Evolutionary conservation across 164 flowering plant genomes (phyloP).

Genomic region (Kingdonia uniflora): DNA sequence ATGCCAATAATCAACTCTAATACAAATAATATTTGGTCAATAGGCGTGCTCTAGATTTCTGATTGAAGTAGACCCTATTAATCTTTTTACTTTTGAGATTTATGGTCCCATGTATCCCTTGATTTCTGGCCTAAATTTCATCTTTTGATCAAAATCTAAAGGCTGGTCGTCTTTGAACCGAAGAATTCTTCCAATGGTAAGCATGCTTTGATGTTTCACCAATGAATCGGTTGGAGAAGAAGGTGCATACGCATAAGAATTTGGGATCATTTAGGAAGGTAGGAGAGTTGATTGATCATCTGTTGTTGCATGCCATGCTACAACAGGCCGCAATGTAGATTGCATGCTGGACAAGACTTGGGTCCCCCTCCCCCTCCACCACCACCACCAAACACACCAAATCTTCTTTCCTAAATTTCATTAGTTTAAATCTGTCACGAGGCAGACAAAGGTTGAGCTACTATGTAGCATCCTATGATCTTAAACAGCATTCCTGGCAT

Average conservation of each 20-base stretch:
- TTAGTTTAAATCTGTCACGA: no score
- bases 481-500: no score
- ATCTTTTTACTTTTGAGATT: neutral
- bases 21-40: neutral
- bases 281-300: neutral
- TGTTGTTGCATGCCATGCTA: neutral
- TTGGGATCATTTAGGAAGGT: neutral
- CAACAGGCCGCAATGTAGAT: neutral
- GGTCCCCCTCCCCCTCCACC: neutral
- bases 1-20: neutral
- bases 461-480: no score
- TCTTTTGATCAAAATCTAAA: neutral
- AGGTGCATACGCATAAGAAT: neutral
- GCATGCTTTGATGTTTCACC: neutral
- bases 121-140: neutral
- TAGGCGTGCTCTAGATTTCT: constrained; percentile 12
- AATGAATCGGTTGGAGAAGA: constrained; percentile 1
- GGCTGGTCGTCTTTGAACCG: neutral
- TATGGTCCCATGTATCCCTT: constrained; percentile 7
- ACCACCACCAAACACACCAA: neutral
- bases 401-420: no score
- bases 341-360: constrained; percentile 1
- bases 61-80: neutral
- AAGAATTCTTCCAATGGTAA: neutral
- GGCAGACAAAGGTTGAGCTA: no score